A percentile compares a stretch with the other conserved stretches of the same genome.
These are phyloP conservation scores for Neonectria sp. DNA, from an alignment of 2,329 filamentous ascomycete species.

Conservation along the genomic window DNA sequence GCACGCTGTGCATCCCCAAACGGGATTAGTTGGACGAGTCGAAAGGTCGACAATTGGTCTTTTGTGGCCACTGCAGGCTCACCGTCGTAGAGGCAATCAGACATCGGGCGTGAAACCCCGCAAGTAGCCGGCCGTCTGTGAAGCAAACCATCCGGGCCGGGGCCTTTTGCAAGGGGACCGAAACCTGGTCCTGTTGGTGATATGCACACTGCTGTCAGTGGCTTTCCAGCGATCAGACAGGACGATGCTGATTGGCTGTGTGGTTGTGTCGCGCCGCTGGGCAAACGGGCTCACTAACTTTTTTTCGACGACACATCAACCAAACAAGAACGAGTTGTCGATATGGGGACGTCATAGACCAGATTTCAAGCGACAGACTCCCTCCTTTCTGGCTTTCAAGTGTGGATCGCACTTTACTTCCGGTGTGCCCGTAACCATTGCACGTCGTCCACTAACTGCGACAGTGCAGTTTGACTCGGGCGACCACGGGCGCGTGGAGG, in stretches of 20 bases:
- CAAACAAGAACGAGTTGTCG: not conserved
- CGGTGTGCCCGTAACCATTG: not conserved
- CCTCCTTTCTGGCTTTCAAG: not conserved
- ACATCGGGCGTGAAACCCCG: slow-evolving; percentile 15
- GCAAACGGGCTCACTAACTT: slow-evolving; percentile 19
- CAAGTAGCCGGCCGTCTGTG: slow-evolving; percentile 5
- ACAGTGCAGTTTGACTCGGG: not conserved
- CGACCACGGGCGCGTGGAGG: not conserved
- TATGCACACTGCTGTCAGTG: slow-evolving; percentile 22
- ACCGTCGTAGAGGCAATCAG: slow-evolving; percentile 13
- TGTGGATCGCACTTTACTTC: not conserved
- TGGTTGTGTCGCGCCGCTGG: not conserved
- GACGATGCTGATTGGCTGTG: slow-evolving; percentile 22
- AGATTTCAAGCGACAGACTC: not conserved
- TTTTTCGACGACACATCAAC: slow-evolving; percentile 31
- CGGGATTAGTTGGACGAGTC: slow-evolving; percentile 16
- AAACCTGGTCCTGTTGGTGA: slow-evolving; percentile 17
- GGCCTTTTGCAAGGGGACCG: not conserved
- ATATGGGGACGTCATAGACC: slow-evolving; percentile 9
- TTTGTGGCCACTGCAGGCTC: not conserved
- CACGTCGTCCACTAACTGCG: not conserved
- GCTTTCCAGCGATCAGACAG: slow-evolving; percentile 10
- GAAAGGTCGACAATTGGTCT: slow-evolving; percentile 4
- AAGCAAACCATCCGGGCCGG: not conserved
- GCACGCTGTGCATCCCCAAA: slow-evolving; percentile 30